A percentile compares a stretch with the other conserved stretches of the same genome.
phyloP scores from a whole-genome alignment of 805 yeast genomes.

The Starmerella vitae region DNA sequence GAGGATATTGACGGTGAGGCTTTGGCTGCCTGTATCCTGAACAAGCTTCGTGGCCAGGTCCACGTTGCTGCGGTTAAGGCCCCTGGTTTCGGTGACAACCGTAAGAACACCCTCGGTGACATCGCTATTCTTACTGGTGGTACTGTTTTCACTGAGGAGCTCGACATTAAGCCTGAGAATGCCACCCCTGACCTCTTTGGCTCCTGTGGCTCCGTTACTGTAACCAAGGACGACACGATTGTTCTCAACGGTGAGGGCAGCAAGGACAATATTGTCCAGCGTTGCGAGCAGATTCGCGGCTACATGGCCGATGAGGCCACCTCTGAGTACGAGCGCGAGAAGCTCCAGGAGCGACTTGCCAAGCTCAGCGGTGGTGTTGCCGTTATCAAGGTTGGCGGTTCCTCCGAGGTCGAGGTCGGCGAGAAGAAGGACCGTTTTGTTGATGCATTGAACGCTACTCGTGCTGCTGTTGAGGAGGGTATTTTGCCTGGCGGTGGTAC shows the following conservation, averaged over 20 bases:
- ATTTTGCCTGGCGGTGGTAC: slow-evolving; percentile 99
- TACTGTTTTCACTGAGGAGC: slow-evolving; percentile 74
- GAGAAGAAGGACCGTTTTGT: slow-evolving; percentile 99
- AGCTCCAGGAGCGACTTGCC: slow-evolving; percentile 93
- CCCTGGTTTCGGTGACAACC: slow-evolving; percentile 98
- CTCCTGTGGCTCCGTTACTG: slow-evolving; percentile 76
- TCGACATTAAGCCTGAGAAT: slow-evolving; percentile 88
- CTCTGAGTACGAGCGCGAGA: slow-evolving; percentile 83
- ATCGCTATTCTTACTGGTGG: slow-evolving; percentile 92
- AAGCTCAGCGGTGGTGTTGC: slow-evolving; percentile 98
- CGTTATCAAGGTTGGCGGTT: slow-evolving; percentile 91
- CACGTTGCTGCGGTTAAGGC: slow-evolving; percentile 96
- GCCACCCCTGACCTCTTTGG: slow-evolving; percentile 86
- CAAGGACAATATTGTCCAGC: slow-evolving; percentile 62
- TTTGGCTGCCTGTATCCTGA: slow-evolving; percentile 90
- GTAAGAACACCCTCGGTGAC: slow-evolving; percentile 91
- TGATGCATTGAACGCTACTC: slow-evolving; percentile 95
- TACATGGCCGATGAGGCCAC: slow-evolving; percentile 62
- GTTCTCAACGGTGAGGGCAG: slow-evolving; percentile 84
- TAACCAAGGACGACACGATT: slow-evolving; percentile 93
- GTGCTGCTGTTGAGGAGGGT: slow-evolving; percentile 98
- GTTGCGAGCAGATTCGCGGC: slow-evolving; percentile 89
- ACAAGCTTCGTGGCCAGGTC: slow-evolving; percentile 96
- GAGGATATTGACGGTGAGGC: slow-evolving; percentile 98
- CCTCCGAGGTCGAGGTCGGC: slow-evolving; percentile 95